Evolutionary conservation across 2,329 filamentous ascomycete species (phyloP).

Genomic region (Cladobotryum protrusum): DNA sequence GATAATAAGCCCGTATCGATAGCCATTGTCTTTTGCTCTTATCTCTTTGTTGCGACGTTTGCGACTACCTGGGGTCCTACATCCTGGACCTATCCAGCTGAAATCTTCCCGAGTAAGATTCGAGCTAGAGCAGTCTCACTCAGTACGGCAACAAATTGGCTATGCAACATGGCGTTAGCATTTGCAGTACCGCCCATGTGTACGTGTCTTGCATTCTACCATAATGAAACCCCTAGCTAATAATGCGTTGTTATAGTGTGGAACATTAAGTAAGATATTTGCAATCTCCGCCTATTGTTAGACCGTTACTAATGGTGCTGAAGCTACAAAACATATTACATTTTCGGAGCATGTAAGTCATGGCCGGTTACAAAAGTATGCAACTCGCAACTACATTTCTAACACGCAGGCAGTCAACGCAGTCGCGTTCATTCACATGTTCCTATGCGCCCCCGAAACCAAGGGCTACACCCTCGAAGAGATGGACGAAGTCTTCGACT

Average conservation of each 20-base stretch:
- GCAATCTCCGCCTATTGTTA: neutral
- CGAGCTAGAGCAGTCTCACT: conserved; percentile 40
- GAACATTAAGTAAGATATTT: conserved; percentile 40
- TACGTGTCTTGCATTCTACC: conserved; percentile 21
- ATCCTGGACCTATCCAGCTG: conserved; percentile 43
- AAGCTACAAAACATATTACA: conserved; percentile 59
- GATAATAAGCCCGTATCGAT: conserved; percentile 48
- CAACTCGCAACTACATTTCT: neutral
- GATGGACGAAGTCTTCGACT: conserved; percentile 66
- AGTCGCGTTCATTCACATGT: conserved; percentile 62
- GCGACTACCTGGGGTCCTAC: conserved; percentile 37
- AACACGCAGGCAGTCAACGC: conserved; percentile 44
- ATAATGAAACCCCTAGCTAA: neutral
- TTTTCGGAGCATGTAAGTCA: conserved; percentile 58
- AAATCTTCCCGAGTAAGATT: conserved; percentile 38
- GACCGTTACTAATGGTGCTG: neutral
- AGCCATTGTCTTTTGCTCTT: conserved; percentile 57
- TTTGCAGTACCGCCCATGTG: conserved; percentile 41
- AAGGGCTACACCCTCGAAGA: conserved; percentile 71
- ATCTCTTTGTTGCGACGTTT: conserved; percentile 49
- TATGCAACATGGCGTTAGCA: conserved; percentile 27
- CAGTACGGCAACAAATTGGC: conserved; percentile 32
- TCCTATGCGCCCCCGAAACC: conserved; percentile 58
- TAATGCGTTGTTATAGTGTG: conserved; percentile 19
- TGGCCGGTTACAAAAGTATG: too few species aligned